Conservation (phyloP, 139 green algal genomes). For the Diplosphaera chodatii region DNA sequence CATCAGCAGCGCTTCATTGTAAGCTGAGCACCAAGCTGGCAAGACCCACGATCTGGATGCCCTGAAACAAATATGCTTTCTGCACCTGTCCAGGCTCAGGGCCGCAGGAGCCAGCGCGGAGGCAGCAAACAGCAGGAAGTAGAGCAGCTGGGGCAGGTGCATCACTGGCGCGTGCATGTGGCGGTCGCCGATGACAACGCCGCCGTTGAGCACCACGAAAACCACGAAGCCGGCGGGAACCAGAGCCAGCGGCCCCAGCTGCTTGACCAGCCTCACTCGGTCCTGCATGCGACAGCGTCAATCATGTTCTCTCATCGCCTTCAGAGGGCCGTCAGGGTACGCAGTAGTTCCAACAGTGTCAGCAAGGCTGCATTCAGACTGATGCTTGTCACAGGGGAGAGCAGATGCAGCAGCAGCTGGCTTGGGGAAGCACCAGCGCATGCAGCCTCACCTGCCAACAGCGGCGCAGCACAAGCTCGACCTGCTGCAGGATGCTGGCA, state of each 20-base stretch:
- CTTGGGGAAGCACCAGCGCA: too few relatives aligned
- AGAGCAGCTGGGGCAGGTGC: conserved; percentile 77
- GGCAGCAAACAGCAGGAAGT: conserved; percentile 61
- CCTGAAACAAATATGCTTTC: too few relatives aligned
- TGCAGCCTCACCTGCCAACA: not conserved
- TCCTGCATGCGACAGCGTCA: not conserved
- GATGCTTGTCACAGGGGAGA: too few relatives aligned
- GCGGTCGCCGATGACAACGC: conserved; percentile 79
- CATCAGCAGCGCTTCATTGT: not conserved
- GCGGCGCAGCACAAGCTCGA: too few relatives aligned
- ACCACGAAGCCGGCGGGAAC: conserved; percentile 53
- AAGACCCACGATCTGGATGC: too few relatives aligned
- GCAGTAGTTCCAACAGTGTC: too few relatives aligned
- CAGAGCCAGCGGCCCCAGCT: conserved; percentile 37
- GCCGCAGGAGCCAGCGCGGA: conserved; percentile 26
- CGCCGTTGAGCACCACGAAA: conserved; percentile 78
- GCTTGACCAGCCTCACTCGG: conserved; percentile 14
- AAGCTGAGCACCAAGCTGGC: too few relatives aligned
- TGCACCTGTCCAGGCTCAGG: conserved; percentile 7
- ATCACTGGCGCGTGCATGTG: conserved; percentile 55
- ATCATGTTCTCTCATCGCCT: not conserved
- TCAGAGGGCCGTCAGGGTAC: too few relatives aligned
- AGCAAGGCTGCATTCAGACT: too few relatives aligned
- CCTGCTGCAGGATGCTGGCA: not conserved
- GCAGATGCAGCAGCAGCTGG: too few relatives aligned